Evolutionary conservation across 495 filamentous ascomycete genomes (phyloP).

Genomic region (Bryoglossum gracile): DNA sequence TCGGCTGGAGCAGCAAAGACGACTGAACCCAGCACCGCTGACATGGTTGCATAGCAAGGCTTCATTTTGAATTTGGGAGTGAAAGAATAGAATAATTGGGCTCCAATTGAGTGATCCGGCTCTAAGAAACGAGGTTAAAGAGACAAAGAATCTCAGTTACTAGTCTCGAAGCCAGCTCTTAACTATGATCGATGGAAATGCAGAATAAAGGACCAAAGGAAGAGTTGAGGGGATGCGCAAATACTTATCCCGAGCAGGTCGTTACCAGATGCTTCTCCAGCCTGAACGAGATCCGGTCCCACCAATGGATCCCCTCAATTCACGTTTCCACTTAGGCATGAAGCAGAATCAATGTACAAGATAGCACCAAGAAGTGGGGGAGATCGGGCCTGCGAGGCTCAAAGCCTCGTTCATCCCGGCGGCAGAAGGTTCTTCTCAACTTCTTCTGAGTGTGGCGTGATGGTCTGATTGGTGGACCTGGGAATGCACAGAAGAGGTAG

Average conservation of each 20-base stretch:
- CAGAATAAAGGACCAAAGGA: neutral
- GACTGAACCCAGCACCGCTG: neutral
- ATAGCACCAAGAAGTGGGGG: neutral
- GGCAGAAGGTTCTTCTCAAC: neutral
- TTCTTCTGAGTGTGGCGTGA: neutral
- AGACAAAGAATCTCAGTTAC: neutral
- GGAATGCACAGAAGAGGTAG: neutral
- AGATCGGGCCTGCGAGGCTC: neutral
- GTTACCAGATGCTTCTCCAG: neutral
- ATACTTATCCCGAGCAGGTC: neutral
- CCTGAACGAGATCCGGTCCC: neutral
- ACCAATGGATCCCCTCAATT: neutral
- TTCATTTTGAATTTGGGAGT: neutral
- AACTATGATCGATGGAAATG: neutral
- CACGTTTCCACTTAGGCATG: neutral
- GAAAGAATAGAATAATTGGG: neutral
- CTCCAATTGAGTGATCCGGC: neutral
- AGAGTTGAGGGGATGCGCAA: neutral
- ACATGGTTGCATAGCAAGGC: neutral
- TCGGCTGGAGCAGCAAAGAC: slow-evolving; percentile 9
- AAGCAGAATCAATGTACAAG: neutral
- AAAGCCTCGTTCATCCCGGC: neutral
- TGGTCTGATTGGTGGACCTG: neutral
- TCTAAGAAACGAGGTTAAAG: neutral
- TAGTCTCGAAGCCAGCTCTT: neutral